These are phyloP conservation scores for Cytospora leucostoma DNA, from an alignment of 2,329 filamentous ascomycete species.

Conservation along the genomic window DNA sequence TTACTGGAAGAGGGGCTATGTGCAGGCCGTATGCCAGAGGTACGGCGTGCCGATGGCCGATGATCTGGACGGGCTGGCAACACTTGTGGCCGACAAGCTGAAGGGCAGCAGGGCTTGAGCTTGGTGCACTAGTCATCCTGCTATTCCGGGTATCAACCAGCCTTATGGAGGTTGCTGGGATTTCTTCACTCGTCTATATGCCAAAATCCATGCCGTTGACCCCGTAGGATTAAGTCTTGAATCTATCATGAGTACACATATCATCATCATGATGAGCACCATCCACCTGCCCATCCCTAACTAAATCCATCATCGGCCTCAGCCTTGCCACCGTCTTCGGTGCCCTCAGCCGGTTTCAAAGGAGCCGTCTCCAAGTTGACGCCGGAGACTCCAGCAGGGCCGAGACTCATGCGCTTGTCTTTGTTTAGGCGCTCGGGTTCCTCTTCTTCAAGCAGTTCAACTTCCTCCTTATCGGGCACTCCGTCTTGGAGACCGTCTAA, in stretches of 20 bases:
- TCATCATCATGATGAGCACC: conserved; percentile 1
- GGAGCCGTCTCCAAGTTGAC: conserved; percentile 39
- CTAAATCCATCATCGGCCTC: conserved; percentile 34
- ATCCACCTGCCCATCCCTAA: conserved; percentile 24
- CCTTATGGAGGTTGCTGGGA: background rate
- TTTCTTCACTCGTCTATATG: conserved; percentile 4
- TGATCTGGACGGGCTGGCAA: conserved; percentile 42
- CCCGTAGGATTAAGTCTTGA: conserved; percentile 14
- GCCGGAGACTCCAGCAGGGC: conserved; percentile 39
- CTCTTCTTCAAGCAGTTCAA: conserved; percentile 48
- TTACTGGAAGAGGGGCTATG: conserved; percentile 62
- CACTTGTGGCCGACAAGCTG: conserved; percentile 2
- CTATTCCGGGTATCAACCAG: background rate
- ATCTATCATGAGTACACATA: conserved; percentile 25
- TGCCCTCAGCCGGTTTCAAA: conserved; percentile 29
- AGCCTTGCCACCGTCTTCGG: conserved; percentile 7
- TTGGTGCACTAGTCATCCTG: background rate
- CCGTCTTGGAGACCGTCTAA: conserved; percentile 32
- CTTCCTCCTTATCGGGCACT: conserved; percentile 38
- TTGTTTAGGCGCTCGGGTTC: conserved; percentile 59
- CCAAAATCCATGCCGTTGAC: conserved; percentile 4
- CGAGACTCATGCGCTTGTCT: conserved; percentile 50
- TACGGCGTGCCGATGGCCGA: conserved; percentile 48
- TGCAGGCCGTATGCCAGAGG: conserved; percentile 56
- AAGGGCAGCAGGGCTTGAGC: conserved; percentile 12